phyloP scores from a whole-genome alignment of 2,329 filamentous ascomycete species.

The Phyllosticta paracitricarpa region DNA sequence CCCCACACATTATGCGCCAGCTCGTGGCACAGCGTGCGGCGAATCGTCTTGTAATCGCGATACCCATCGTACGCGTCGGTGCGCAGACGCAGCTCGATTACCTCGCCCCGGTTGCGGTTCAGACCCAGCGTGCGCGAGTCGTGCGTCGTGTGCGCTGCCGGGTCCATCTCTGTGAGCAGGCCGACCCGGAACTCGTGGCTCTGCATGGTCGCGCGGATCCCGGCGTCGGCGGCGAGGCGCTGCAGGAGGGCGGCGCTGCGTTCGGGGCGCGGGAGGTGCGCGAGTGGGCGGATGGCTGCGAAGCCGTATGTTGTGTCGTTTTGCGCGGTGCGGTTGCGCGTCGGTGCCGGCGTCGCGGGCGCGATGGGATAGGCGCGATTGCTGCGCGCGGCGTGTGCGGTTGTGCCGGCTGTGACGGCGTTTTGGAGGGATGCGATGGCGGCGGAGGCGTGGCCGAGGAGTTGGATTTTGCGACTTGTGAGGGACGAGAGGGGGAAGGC shows the following conservation, averaged over 20 bases:
- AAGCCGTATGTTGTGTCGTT: slow-evolving; percentile 71
- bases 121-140: slow-evolving; percentile 75
- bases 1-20: slow-evolving; percentile 84
- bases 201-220: slow-evolving; percentile 74
- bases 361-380: slow-evolving; percentile 27
- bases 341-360: slow-evolving; percentile 27
- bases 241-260: slow-evolving; percentile 63
- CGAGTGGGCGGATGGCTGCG: slow-evolving; percentile 61
- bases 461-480: slow-evolving; percentile 49
- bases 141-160: slow-evolving; percentile 68
- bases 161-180: slow-evolving; percentile 92
- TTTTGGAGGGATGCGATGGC: slow-evolving; percentile 47
- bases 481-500: slow-evolving; percentile 44
- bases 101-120: slow-evolving; percentile 79
- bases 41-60: slow-evolving; percentile 81
- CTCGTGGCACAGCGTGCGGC: slow-evolving; percentile 90
- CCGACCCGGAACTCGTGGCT: slow-evolving; percentile 77
- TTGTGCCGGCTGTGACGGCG: slow-evolving; percentile 20
- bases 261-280: slow-evolving; percentile 66
- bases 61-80: slow-evolving; percentile 94
- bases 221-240: slow-evolving; percentile 69
- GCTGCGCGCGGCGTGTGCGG: slow-evolving; percentile 29
- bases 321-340: slow-evolving; percentile 30
- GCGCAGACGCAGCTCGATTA: slow-evolving; percentile 81
- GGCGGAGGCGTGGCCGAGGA: slow-evolving; percentile 54